A percentile compares a stretch with the other conserved stretches of the same genome.
Evolutionary conservation across 2,329 filamentous ascomycete genomes (phyloP).

Genomic region (Fusarium sp.): DNA sequence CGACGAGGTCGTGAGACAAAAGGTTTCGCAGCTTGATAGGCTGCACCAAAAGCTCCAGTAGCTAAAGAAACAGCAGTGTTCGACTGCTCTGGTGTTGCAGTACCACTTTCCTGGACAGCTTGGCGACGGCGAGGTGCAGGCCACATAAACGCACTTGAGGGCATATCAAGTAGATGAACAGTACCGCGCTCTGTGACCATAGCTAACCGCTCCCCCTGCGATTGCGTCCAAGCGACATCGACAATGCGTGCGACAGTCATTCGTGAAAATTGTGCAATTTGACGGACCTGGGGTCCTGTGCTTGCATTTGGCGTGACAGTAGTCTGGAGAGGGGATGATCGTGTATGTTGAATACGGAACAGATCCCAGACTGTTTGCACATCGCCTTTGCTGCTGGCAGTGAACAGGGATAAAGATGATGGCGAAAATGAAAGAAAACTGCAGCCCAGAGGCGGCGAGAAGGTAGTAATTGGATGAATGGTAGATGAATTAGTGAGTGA

Average conservation of each 20-base stretch:
- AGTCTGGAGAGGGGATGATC: conserved; percentile 67
- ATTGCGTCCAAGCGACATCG: conserved; percentile 87
- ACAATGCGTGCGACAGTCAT: conserved; percentile 92
- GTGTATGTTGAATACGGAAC: conserved; percentile 70
- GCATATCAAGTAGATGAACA: conserved; percentile 90
- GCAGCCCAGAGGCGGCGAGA: conserved; percentile 76
- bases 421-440: conserved; percentile 84
- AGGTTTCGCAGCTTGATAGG: conserved; percentile 73
- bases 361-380: conserved; percentile 85
- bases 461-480: conserved; percentile 74
- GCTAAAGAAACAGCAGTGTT: conserved; percentile 72
- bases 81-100: conserved; percentile 58
- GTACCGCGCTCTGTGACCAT: conserved; percentile 96
- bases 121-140: conserved; percentile 73
- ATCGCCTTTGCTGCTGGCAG: conserved; percentile 84
- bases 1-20: conserved; percentile 65
- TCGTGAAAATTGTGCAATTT: conserved; percentile 87
- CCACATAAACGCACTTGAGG: conserved; percentile 84
- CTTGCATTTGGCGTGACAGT: conserved; percentile 54
- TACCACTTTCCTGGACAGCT: conserved; percentile 54
- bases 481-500: conserved; percentile 61
- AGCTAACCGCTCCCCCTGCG: conserved; percentile 82
- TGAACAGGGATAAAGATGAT: conserved; percentile 77
- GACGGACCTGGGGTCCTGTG: conserved; percentile 72
- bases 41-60: conserved; percentile 74